A percentile compares a stretch with the other conserved stretches of the same genome.
Conservation (phyloP, 805 yeast genomes). For the Wickerhamomyces strasburgensis region DNA sequence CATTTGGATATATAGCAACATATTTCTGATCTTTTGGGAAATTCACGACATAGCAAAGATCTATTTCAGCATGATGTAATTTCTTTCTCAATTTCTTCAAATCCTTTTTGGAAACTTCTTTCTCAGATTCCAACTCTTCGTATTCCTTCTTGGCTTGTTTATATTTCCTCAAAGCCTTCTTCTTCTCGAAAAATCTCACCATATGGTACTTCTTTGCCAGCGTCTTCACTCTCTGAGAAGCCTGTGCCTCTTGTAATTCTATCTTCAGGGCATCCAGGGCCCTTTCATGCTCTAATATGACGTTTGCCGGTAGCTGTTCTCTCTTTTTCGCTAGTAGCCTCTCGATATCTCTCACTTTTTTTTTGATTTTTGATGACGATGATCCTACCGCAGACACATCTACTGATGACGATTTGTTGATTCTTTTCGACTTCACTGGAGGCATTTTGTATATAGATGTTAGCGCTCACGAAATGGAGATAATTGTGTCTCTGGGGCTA, state of each 20-base stretch:
- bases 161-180: conserved; percentile 73
- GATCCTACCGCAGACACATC: conserved; percentile 30
- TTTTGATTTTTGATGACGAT: conserved; percentile 57
- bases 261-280: conserved; percentile 58
- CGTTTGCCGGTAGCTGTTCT: conserved; percentile 57
- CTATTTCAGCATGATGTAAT: conserved; percentile 55
- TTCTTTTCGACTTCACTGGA: conserved; percentile 12
- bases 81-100: conserved; percentile 46
- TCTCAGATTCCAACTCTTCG: conserved; percentile 22
- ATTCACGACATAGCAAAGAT: conserved; percentile 66
- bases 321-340: conserved; percentile 53
- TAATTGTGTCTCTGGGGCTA: neutral
- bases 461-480: too few relatives aligned
- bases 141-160: conserved; percentile 39
- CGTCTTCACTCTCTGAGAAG: conserved; percentile 41
- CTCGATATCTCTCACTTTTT: conserved; percentile 82
- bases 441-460: conserved; percentile 11
- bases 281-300: conserved; percentile 68
- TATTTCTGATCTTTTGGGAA: conserved; percentile 81
- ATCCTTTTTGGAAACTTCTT: conserved; percentile 32
- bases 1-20: conserved; percentile 66
- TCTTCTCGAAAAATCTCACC: conserved; percentile 87
- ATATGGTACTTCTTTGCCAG: conserved; percentile 78
- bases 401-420: conserved; percentile 7
- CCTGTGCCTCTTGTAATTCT: conserved; percentile 49